Conservation (phyloP, 805 yeast genomes). For the Candida hispaniensis region DNA sequence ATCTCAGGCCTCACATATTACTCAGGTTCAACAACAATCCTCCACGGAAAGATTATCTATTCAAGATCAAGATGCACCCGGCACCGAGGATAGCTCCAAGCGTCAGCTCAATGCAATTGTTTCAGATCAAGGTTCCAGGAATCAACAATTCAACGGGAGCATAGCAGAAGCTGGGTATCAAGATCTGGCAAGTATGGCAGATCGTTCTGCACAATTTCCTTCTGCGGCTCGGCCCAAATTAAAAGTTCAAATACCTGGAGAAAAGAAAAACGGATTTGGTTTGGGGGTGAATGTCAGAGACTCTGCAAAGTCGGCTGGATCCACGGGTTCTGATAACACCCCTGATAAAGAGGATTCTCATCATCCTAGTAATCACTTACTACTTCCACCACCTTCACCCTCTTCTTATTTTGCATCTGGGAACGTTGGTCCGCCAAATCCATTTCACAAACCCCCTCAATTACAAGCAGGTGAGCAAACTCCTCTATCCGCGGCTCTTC, state of each 20-base stretch:
- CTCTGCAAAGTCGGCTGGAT: conserved; percentile 10
- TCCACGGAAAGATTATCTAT: too few species aligned
- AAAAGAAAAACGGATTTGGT: conserved; percentile 15
- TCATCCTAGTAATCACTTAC: conserved; percentile 19
- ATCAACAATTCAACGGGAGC: too few species aligned
- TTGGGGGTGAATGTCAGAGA: conserved; percentile 11
- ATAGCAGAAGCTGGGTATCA: too few species aligned
- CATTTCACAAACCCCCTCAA: conserved; percentile 26
- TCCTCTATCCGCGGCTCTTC: conserved; percentile 56
- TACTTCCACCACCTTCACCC: conserved; percentile 30
- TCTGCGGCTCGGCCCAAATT: conserved; percentile 17
- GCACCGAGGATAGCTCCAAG: too few species aligned
- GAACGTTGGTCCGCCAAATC: conserved; percentile 28
- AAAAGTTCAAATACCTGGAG: conserved; percentile 17
- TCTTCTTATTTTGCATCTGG: conserved; percentile 25
- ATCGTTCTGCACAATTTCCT: conserved; percentile 4
- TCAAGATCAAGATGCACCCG: too few species aligned
- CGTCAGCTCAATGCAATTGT: too few species aligned
- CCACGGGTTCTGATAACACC: conserved; percentile 7
- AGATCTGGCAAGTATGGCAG: conserved; percentile 9
- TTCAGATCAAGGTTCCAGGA: too few species aligned
- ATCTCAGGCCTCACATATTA: too few species aligned
- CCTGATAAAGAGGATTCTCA: conserved; percentile 7
- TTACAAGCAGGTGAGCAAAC: conserved; percentile 48
- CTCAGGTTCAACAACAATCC: too few species aligned